Evolutionary conservation across 73 alveolate genomes (phyloP).

Genomic region (Uronychia binucleata): DNA sequence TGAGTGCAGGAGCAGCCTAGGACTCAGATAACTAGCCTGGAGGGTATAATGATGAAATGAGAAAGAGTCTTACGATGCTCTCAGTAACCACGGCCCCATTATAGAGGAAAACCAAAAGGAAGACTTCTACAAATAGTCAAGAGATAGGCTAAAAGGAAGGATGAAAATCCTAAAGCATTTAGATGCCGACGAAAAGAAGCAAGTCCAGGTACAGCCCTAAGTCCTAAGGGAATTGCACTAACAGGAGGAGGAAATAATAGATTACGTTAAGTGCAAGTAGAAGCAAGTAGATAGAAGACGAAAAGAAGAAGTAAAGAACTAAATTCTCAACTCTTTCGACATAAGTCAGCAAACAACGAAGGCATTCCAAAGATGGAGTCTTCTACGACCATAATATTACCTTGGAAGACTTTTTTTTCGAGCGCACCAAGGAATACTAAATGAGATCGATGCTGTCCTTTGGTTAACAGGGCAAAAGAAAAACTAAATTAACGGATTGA

Average conservation of each 20-base stretch:
- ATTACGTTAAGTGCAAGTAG: not conserved
- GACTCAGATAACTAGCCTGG: not conserved
- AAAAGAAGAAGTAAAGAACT: not conserved
- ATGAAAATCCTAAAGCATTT: too few relatives aligned
- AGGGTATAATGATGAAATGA: not conserved
- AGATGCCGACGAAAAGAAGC: too few relatives aligned
- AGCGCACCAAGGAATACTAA: not conserved
- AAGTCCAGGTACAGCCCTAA: too few relatives aligned
- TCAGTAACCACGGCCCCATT: slow-evolving; percentile 1
- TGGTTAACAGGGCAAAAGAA: not conserved
- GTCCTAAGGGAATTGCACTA: too few relatives aligned
- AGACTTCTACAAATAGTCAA: too few relatives aligned
- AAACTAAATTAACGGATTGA: not conserved
- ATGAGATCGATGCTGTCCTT: not conserved
- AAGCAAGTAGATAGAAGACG: not conserved
- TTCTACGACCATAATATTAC: not conserved
- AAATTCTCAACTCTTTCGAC: not conserved
- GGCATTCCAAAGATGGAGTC: slow-evolving; percentile 1
- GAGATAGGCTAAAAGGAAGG: too few relatives aligned
- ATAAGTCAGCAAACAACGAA: not conserved
- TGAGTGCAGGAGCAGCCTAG: not conserved
- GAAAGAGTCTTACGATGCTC: not conserved
- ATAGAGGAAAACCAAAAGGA: too few relatives aligned
- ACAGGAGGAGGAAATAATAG: not conserved
- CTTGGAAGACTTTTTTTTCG: not conserved